Base-by-base conservation (phyloP, 306 rosid genomes). In the Vachellia collinsii region DNA sequence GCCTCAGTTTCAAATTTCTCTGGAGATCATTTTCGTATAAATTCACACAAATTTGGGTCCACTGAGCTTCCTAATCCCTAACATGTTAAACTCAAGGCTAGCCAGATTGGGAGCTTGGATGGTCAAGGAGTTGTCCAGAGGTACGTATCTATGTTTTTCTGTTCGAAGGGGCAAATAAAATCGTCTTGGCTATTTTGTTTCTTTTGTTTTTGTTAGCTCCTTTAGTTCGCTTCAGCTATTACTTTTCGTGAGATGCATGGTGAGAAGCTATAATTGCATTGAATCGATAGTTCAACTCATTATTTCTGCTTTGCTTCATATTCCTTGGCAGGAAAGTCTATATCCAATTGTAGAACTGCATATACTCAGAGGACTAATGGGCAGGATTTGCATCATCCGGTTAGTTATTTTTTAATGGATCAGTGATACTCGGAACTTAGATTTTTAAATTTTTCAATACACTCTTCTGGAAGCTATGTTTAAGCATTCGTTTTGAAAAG, bases 241-340 rank as follows among this genome's bases (percentile, higher is more conserved):
- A 0, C 10, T 38, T 37, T 1, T 61, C 41, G 6, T 58, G 20
- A 56, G 73, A 7, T 56, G 14, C 72, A 36, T 38, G 9, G 46
- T 47, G 39, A 20, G 42, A 37, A 56, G 20, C 17, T 77, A 14
- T 41, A 23, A 77, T 77, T 71, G 64, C 53, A 2, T 71, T 65
- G 43, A 53, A 44, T 9, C 16, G 20, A 43, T 22, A 12, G 48
- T 66, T 59, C 8, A 68, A 43, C n/a, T 16, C 23, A 37, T 41
- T 16, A 58, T 54, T 44, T 76, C 16, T 16, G 70, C 61, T 75
- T 75, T 9, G 38, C 3, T 54, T 76, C 68, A 1, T 37, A 17
- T 62, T 67, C 38, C 8, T 87, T 84, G 41, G 16, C 84, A 87
- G 90, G 83, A 48, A 59, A 61, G 19, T 81, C 34, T 76, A 41